A percentile compares a stretch with the other conserved stretches of the same genome.
These are phyloP conservation scores for Piedraia hortae DNA, from an alignment of 2,329 filamentous ascomycete species.

Conservation along the genomic window DNA sequence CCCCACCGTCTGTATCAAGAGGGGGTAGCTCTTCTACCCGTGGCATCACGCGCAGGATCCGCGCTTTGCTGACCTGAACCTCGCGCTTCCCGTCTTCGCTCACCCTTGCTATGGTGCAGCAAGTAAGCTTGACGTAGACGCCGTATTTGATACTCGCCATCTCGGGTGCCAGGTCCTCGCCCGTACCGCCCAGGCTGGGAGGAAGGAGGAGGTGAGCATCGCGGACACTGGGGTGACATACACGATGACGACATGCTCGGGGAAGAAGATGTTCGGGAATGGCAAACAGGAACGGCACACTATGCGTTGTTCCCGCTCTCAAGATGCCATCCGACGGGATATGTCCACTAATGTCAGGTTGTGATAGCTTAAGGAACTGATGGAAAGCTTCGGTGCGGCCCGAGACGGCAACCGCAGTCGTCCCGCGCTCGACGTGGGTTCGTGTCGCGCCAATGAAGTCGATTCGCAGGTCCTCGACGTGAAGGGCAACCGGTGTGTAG, in stretches of 20 bases:
- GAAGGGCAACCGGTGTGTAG: slow-evolving; percentile 22
- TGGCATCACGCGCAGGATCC: slow-evolving; percentile 32
- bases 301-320: slow-evolving; percentile 26
- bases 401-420: slow-evolving; percentile 23
- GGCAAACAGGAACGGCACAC: slow-evolving; percentile 35
- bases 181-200: slow-evolving; percentile 27
- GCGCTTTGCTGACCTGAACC: slow-evolving; percentile 19
- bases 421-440: slow-evolving; percentile 27
- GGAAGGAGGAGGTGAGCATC: slow-evolving; percentile 30
- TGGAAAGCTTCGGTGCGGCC: slow-evolving; percentile 29
- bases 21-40: slow-evolving; percentile 31
- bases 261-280: slow-evolving; percentile 33
- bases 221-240: slow-evolving; percentile 23
- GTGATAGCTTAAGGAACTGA: slow-evolving; percentile 32
- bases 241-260: slow-evolving; percentile 27
- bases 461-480: slow-evolving; percentile 31
- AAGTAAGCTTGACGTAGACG: slow-evolving; percentile 15
- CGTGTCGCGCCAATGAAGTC: slow-evolving; percentile 26
- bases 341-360: slow-evolving; percentile 26
- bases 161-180: slow-evolving; percentile 34
- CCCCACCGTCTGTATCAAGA: slow-evolving; percentile 20
- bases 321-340: slow-evolving; percentile 28
- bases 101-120: slow-evolving; percentile 10
- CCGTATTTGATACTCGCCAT: slow-evolving; percentile 33
- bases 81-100: slow-evolving; percentile 17